Conservation (phyloP, 2,329 filamentous ascomycete genomes). For the Pseudogymnoascus destructans region DNA sequence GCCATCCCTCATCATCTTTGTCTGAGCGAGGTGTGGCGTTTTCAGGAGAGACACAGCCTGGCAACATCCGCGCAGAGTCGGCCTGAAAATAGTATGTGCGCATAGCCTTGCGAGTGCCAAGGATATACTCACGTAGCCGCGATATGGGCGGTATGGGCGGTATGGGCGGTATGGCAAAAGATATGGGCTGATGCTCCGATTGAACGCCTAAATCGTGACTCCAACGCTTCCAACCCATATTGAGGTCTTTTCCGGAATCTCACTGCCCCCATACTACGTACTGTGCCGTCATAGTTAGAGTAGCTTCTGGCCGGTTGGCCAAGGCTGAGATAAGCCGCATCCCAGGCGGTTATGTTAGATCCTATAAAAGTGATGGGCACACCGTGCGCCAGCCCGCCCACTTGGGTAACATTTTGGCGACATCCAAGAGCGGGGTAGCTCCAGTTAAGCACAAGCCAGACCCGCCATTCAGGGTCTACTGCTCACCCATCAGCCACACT, state of each 20-base stretch:
- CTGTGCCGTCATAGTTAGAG: background rate
- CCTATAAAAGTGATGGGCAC: slow-evolving; percentile 5
- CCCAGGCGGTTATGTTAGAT: slow-evolving; percentile 2
- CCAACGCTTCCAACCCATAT: background rate
- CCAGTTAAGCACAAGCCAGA: background rate
- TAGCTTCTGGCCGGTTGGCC: background rate
- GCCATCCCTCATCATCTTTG: background rate
- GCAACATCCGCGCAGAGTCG: background rate
- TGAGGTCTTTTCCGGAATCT: background rate
- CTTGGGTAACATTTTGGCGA: slow-evolving; percentile 2
- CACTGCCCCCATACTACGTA: slow-evolving; percentile 6
- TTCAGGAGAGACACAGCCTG: background rate
- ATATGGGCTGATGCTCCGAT: background rate
- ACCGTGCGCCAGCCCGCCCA: slow-evolving; percentile 7
- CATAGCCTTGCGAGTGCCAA: background rate
- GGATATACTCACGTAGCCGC: background rate
- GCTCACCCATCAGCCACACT: slow-evolving; percentile 6
- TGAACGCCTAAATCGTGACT: background rate
- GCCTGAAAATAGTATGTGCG: background rate
- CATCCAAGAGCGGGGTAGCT: background rate
- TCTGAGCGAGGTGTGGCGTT: background rate
- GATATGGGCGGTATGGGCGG: background rate
- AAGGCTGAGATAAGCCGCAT: slow-evolving; percentile 7
- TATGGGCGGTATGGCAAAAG: background rate
- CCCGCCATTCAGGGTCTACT: slow-evolving; percentile 6